phyloP scores from a whole-genome alignment of 2,329 filamentous ascomycete genomes.

The Colletotrichum viniferum region DNA sequence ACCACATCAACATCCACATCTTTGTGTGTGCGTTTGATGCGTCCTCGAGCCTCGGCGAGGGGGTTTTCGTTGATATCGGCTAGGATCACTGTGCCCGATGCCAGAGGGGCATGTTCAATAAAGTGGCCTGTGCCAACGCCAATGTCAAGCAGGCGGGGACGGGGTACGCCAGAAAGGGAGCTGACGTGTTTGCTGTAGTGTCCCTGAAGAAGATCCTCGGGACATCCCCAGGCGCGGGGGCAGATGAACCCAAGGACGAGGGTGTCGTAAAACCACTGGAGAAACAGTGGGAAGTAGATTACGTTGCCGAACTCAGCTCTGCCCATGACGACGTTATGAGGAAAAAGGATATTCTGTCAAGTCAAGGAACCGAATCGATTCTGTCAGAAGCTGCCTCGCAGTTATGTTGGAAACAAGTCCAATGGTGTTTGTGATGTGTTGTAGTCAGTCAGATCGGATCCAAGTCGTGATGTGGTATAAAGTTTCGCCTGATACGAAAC shows the following conservation, averaged over 20 bases:
- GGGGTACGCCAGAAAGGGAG: neutral
- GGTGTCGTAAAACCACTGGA: neutral
- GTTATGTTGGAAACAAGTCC: neutral
- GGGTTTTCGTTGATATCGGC: neutral
- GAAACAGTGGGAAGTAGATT: neutral
- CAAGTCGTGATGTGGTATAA: neutral
- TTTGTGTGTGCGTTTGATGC: neutral
- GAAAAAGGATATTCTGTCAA: neutral
- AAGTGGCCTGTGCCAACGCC: neutral
- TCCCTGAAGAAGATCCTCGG: neutral
- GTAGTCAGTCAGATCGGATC: neutral
- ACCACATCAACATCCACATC: neutral
- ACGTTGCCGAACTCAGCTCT: neutral
- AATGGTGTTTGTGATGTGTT: neutral
- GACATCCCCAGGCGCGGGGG: neutral
- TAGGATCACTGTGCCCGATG: neutral
- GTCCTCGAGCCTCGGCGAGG: neutral
- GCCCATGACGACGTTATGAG: neutral
- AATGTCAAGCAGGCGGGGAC: neutral
- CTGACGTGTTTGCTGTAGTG: neutral
- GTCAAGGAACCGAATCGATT: neutral
- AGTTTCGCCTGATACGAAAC: neutral
- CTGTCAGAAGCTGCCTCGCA: neutral
- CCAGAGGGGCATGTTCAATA: neutral
- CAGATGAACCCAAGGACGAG: neutral